Conservation (phyloP, 2,329 filamentous ascomycete genomes). For the Colletotrichum siamense region DNA sequence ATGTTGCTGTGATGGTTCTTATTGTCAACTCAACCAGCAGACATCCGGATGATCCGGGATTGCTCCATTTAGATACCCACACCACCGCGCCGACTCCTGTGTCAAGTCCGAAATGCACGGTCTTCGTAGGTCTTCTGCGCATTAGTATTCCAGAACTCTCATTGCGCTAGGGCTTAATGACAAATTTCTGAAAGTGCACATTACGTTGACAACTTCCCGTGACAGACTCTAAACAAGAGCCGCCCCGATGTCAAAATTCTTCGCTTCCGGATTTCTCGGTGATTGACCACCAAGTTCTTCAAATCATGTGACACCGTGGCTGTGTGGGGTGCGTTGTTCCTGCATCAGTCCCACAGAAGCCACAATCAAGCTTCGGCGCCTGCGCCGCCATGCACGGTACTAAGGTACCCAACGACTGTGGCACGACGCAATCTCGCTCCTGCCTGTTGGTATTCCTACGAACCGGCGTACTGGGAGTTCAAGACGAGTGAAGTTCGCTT, state of each 20-base stretch:
- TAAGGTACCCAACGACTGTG: neutral
- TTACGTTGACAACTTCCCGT: neutral
- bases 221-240: neutral
- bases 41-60: neutral
- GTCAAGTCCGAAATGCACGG: neutral
- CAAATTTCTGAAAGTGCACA: neutral
- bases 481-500: neutral
- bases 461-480: neutral
- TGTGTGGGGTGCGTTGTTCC: neutral
- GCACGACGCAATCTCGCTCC: neutral
- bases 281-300: neutral
- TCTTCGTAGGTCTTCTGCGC: neutral
- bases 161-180: accelerated
- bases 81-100: neutral
- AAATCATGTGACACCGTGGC: neutral
- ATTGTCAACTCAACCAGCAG: neutral
- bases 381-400: neutral
- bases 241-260: neutral
- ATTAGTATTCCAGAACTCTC: neutral
- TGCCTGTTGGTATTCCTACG: neutral
- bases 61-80: neutral
- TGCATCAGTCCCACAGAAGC: neutral
- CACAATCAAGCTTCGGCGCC: neutral
- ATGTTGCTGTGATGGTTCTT: neutral
- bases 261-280: neutral